phyloP scores from a whole-genome alignment of 176 grass and related monocot genomes.

The Ensete ventricosum region DNA sequence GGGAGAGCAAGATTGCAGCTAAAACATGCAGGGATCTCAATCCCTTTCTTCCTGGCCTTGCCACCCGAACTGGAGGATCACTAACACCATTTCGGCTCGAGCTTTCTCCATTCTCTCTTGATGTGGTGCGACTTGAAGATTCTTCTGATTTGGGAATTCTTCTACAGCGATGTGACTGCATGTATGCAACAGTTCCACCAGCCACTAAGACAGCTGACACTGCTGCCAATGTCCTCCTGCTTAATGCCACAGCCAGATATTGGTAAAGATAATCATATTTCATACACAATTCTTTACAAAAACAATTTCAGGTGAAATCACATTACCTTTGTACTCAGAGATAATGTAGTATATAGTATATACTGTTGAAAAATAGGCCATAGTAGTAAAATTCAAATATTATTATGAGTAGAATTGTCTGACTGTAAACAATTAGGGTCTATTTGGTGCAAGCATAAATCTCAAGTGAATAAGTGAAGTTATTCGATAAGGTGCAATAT shows the following conservation, averaged over 20 bases:
- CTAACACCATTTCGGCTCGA: slow-evolving; percentile 25
- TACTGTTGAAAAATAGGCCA: neutral
- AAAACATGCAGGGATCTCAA: slow-evolving; percentile 81
- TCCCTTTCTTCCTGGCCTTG: slow-evolving; percentile 30
- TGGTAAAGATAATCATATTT: neutral
- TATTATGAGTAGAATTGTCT: neutral
- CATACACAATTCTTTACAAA: no score
- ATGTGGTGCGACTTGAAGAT: slow-evolving; percentile 17
- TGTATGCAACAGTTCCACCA: slow-evolving; percentile 69
- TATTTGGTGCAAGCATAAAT: neutral
- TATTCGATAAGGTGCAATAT: neutral
- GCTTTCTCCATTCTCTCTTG: slow-evolving; percentile 27
- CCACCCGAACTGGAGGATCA: slow-evolving; percentile 21
- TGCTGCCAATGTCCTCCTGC: slow-evolving; percentile 57
- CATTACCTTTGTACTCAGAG: neutral
- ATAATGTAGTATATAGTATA: neutral
- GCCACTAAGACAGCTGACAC: slow-evolving; percentile 79
- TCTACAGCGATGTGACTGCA: slow-evolving; percentile 33
- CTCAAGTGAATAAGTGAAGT: neutral
- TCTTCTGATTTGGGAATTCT: slow-evolving; percentile 2
- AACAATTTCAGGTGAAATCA: neutral
- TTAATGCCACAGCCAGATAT: neutral
- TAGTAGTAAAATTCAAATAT: neutral
- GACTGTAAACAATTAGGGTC: neutral
- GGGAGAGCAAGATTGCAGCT: slow-evolving; percentile 70